Evolutionary conservation across 2,329 filamentous ascomycete species (phyloP).

Genomic region (Calonectria multiphialidica): DNA sequence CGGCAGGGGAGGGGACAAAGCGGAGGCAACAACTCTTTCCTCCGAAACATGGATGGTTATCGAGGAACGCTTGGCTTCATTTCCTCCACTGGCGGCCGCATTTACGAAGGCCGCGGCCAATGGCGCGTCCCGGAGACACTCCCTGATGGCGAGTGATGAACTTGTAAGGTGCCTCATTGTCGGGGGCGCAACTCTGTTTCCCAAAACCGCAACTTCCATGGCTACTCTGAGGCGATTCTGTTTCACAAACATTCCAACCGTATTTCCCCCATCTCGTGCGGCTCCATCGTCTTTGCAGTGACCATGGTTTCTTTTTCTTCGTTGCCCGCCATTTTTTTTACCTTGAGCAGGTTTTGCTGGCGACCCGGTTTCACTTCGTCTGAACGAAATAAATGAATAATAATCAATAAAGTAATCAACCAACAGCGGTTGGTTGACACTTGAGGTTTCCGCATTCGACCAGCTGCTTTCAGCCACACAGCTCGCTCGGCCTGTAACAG

Average conservation of each 20-base stretch:
- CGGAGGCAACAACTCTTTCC: neutral
- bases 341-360: neutral
- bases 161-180: neutral
- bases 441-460: neutral
- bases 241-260: slow-evolving; percentile 23
- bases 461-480: neutral
- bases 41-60: neutral
- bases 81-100: neutral
- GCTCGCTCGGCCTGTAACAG: neutral
- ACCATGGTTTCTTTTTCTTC: neutral
- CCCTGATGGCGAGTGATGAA: neutral
- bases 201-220: neutral
- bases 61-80: neutral
- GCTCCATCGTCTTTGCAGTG: neutral
- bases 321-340: neutral
- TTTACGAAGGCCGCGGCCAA: neutral
- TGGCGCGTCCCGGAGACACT: neutral
- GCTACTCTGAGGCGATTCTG: slow-evolving; percentile 2
- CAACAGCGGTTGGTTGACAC: neutral
- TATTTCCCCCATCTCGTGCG: neutral
- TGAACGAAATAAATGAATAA: too few relatives aligned
- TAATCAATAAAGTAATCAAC: neutral
- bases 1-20: slow-evolving; percentile 1
- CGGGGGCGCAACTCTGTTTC: slow-evolving; percentile 13
- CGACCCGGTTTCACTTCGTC: neutral